phyloP scores from a whole-genome alignment of 768 basidiomycete genomes.

The Lactarius quietus region DNA sequence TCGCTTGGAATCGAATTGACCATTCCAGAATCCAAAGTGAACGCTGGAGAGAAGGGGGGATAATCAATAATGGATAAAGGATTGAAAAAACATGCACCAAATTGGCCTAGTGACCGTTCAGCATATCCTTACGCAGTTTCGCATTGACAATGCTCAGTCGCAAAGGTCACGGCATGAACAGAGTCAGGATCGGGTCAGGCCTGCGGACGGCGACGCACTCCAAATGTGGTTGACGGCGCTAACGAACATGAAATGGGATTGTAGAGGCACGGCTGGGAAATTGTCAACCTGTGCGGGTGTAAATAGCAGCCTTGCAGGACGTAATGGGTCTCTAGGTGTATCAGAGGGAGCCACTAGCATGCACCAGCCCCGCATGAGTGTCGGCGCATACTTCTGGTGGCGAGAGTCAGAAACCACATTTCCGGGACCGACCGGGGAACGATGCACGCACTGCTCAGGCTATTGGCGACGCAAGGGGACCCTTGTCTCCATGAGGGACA shows the following conservation, averaged over 20 bases:
- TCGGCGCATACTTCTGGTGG: slow-evolving; percentile 63
- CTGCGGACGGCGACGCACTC: slow-evolving; percentile 49
- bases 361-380: slow-evolving; percentile 73
- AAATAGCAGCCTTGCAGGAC: slow-evolving; percentile 56
- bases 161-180: too few species aligned
- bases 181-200: background rate
- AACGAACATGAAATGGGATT: slow-evolving; percentile 70
- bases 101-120: background rate
- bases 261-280: slow-evolving; percentile 71
- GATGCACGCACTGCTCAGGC: slow-evolving; percentile 38
- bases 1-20: too few species aligned
- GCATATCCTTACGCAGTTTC: background rate
- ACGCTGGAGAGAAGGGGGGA: background rate
- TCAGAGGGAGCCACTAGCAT: slow-evolving; percentile 15
- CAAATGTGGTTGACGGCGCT: slow-evolving; percentile 77
- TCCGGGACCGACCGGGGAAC: background rate
- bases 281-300: slow-evolving; percentile 77
- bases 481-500: slow-evolving; percentile 77
- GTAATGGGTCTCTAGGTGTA: background rate
- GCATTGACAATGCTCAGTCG: slow-evolving; percentile 17
- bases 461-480: slow-evolving; percentile 46
- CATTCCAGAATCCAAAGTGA: background rate
- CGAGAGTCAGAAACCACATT: background rate
- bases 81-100: background rate
- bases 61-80: background rate